Base-by-base conservation (phyloP, 2,329 filamentous ascomycete genomes). In the Epichloe elymi region DNA sequence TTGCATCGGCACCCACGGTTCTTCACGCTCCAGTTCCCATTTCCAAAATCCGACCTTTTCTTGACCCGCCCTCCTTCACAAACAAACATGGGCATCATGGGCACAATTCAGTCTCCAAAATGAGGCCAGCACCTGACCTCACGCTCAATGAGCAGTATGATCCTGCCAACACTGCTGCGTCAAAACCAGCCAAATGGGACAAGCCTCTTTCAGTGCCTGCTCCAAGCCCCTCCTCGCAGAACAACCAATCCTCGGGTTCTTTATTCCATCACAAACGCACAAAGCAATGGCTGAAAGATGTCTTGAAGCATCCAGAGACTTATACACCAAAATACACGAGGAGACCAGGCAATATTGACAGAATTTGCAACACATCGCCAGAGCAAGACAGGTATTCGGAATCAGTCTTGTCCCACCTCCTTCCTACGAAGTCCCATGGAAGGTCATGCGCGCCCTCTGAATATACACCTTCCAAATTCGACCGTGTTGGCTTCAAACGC, bases 201-300 rank as follows among this genome's bases (percentile, higher is more conserved):
- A 26, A 39, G 30, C 15, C n/a, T 5, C n/a, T 11, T 17, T 36
- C 36, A 5, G 26, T 36, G 12, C n/a, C 42, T 33, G 33, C 30
- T 40, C 55, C 53, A 26, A 46, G 33, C 26, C 44, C 33, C 33
- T 50, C 41, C 15, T 54, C 60, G 20, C 46, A 50, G 8, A 57
- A 60, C 17, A 61, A 56, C 33, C 60, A 52, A 6, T 62, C 65
- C 15, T 54, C 60, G 7, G 55, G 56, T 30, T 62, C 64, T 11
- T 49, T 65, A 1, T 49, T 67, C 15, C 60, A 68, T 51, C 66
- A 65, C 50, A 61, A 57, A 20, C 60, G 64, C 26, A 66, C 66
- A 11, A 55, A 59, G 8, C 55, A 61, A 26, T 70, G 66, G 68
- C 55, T 69, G 8, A 62, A 59, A 20, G 59, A 60, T 15, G 51